A percentile compares a stretch with the other conserved stretches of the same genome.
Conservation (phyloP, 768 basidiomycete genomes). For the Cystofilobasidium macerans region DNA sequence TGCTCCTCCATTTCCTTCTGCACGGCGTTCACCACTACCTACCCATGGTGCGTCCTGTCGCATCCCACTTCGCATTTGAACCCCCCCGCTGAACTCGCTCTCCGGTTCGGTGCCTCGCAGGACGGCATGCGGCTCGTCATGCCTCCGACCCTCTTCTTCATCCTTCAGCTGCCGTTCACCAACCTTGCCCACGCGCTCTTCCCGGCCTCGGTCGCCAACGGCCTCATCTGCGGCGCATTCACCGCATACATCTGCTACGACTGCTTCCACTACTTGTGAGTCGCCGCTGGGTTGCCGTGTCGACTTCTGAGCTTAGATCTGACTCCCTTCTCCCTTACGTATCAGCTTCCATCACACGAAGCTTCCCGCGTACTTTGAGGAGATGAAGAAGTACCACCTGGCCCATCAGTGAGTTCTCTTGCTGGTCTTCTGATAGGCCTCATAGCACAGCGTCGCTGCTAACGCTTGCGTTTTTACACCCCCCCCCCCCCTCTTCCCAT, state of each 20-base stretch:
- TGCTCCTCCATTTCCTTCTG: slow-evolving; percentile 78
- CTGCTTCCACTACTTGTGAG: slow-evolving; percentile 83
- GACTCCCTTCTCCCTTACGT: neutral
- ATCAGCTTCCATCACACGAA: slow-evolving; percentile 62
- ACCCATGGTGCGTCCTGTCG: slow-evolving; percentile 64
- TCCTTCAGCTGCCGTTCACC: slow-evolving; percentile 75
- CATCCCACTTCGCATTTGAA: too few species aligned
- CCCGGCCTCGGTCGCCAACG: slow-evolving; percentile 75
- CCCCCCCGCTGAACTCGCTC: slow-evolving; percentile 42
- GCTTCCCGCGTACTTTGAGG: slow-evolving; percentile 71
- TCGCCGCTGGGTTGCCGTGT: too few species aligned
- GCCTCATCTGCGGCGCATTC: slow-evolving; percentile 74
- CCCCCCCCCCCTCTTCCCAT: neutral
- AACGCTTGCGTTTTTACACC: neutral
- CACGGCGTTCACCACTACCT: slow-evolving; percentile 97
- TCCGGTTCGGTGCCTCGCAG: slow-evolving; percentile 70
- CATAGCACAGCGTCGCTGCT: neutral
- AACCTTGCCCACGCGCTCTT: slow-evolving; percentile 69
- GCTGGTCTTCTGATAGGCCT: neutral
- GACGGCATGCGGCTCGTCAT: slow-evolving; percentile 80
- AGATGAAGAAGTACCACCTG: slow-evolving; percentile 95
- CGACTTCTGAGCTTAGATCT: neutral
- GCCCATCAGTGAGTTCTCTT: slow-evolving; percentile 72
- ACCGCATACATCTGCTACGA: slow-evolving; percentile 74
- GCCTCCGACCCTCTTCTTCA: slow-evolving; percentile 75